These are phyloP conservation scores for Suillus brevipes DNA, from an alignment of 768 basidiomycete species.

Conservation along the genomic window DNA sequence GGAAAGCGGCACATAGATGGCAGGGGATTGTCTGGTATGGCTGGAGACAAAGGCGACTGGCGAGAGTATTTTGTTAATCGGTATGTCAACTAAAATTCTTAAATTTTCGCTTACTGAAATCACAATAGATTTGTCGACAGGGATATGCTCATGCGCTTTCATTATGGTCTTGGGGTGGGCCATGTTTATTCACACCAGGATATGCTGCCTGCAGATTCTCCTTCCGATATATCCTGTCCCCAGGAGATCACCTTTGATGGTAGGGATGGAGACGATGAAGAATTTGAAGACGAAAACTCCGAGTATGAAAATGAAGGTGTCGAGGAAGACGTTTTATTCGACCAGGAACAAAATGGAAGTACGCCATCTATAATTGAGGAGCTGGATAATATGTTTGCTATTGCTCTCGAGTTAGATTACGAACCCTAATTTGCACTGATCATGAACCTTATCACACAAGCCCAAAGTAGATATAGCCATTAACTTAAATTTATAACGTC, in stretches of 20 bases:
- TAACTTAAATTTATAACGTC: too few relatives aligned
- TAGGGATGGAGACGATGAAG: neutral
- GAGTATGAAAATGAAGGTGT: neutral
- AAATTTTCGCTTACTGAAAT: neutral
- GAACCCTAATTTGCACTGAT: too few relatives aligned
- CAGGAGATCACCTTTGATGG: neutral
- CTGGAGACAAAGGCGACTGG: constrained; percentile 11
- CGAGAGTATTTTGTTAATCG: constrained; percentile 14
- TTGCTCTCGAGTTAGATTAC: neutral
- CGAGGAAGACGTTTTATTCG: neutral
- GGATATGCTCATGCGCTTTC: constrained; percentile 22
- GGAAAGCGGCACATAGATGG: constrained; percentile 8
- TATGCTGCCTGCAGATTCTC: neutral
- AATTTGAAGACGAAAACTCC: neutral
- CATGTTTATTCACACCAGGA: constrained; percentile 10
- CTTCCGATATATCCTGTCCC: neutral
- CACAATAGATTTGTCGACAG: constrained; percentile 20
- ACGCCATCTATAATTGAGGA: neutral
- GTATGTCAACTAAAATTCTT: constrained; percentile 1
- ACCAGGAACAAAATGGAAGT: constrained; percentile 4
- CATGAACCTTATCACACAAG: too few relatives aligned
- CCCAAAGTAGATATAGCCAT: too few relatives aligned
- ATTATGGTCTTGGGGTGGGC: constrained; percentile 19
- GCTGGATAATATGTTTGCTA: neutral
- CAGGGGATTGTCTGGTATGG: constrained; percentile 5